Conservation (phyloP, 2,329 filamentous ascomycete genomes). For the Ceratocystis harringtonii region DNA sequence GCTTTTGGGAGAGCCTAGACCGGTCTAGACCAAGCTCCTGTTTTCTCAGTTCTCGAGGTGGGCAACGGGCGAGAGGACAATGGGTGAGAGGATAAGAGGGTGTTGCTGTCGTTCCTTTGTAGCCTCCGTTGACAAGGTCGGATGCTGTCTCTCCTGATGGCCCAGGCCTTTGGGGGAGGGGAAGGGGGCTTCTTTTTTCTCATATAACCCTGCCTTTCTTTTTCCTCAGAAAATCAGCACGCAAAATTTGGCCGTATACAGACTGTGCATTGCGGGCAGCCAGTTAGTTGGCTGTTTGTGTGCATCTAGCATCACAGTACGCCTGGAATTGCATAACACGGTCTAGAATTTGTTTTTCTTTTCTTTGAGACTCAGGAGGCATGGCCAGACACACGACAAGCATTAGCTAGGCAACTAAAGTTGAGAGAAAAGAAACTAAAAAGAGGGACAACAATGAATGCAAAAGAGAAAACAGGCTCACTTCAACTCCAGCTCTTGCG, state of each 20-base stretch:
- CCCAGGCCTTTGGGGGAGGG: background rate
- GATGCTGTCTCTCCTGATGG: background rate
- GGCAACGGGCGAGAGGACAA: too few species aligned
- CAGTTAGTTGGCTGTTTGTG: background rate
- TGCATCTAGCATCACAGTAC: background rate
- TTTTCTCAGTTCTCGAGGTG: background rate
- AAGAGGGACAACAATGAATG: background rate
- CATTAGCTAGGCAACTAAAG: background rate
- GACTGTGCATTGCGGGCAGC: background rate
- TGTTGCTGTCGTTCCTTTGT: background rate
- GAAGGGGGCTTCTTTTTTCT: background rate
- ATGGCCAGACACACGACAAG: background rate
- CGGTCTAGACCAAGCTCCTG: background rate
- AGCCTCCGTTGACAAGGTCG: background rate
- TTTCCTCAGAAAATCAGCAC: background rate
- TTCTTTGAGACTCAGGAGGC: background rate
- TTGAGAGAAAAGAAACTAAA: background rate
- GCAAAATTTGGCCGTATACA: too few species aligned
- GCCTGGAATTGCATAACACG: background rate
- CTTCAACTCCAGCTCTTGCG: background rate
- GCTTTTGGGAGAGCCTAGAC: slow-evolving; percentile 1
- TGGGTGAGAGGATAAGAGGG: too few species aligned
- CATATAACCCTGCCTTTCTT: background rate
- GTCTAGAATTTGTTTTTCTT: background rate
- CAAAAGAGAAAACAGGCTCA: background rate